Conservation (phyloP, 148 eudicot species). For the Heliosperma pusillum region DNA sequence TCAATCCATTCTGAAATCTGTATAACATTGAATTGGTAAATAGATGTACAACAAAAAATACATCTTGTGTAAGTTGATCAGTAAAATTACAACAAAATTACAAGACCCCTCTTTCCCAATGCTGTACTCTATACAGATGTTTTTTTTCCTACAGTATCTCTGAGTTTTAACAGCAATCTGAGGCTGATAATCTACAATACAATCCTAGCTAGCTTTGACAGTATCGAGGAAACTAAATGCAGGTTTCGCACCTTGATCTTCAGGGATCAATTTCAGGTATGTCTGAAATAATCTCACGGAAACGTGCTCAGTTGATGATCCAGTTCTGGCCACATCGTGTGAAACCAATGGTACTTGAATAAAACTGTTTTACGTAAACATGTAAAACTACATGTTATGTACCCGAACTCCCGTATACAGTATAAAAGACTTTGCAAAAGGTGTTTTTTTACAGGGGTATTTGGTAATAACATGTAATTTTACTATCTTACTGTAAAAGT, state of each 20-base stretch:
- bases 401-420: too few species aligned
- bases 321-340: background rate
- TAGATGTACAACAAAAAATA: slow-evolving; percentile 15
- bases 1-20: background rate
- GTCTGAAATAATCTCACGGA: slow-evolving; percentile 7
- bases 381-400: too few species aligned
- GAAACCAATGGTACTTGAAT: background rate
- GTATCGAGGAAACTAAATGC: background rate
- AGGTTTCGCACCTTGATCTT: background rate
- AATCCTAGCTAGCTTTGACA: background rate
- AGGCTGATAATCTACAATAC: background rate
- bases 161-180: background rate
- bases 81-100: background rate
- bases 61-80: slow-evolving; percentile 5
- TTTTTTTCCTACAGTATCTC: background rate
- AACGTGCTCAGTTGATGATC: too few species aligned
- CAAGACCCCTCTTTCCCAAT: background rate
- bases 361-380: too few species aligned
- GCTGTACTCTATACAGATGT: slow-evolving; percentile 6
- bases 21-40: slow-evolving; percentile 1
- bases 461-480: too few species aligned
- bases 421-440: too few species aligned
- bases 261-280: background rate
- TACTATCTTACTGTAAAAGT: too few species aligned
- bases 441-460: too few species aligned